Evolutionary conservation across 2,329 filamentous ascomycete genomes (phyloP).

Genomic region (Aureobasidium sp.): DNA sequence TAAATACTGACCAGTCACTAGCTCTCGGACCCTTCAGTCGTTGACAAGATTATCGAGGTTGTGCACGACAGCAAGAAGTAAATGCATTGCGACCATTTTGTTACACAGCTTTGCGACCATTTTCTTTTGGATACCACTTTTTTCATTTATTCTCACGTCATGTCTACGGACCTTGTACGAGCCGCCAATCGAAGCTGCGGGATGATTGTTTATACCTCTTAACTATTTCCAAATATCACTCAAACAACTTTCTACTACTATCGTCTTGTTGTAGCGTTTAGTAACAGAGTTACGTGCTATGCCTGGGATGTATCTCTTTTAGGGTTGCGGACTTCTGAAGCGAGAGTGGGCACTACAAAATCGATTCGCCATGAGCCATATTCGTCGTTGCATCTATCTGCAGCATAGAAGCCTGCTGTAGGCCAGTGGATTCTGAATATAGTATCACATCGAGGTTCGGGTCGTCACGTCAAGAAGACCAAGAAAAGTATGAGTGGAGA

Average conservation of each 20-base stretch:
- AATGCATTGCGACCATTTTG: background rate
- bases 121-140: conserved; percentile 13
- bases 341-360: background rate
- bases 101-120: background rate
- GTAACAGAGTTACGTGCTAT: background rate
- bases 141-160: background rate
- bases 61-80: conserved; percentile 55
- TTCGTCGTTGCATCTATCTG: background rate
- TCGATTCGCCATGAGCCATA: background rate
- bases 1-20: conserved; percentile 30
- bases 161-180: background rate
- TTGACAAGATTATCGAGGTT: conserved; percentile 77
- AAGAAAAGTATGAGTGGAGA: background rate
- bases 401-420: background rate
- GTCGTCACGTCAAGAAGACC: background rate
- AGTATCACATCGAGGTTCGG: background rate
- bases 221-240: background rate
- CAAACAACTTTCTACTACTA: background rate
- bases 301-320: background rate
- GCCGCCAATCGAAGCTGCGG: background rate
- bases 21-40: conserved; percentile 83
- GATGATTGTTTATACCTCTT: background rate
- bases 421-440: background rate
- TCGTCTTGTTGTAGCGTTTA: background rate
- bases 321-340: background rate